A percentile compares a stretch with the other conserved stretches of the same genome.
Conservation (phyloP, 2,329 filamentous ascomycete genomes). For the Beauveria scarabaeidicola region DNA sequence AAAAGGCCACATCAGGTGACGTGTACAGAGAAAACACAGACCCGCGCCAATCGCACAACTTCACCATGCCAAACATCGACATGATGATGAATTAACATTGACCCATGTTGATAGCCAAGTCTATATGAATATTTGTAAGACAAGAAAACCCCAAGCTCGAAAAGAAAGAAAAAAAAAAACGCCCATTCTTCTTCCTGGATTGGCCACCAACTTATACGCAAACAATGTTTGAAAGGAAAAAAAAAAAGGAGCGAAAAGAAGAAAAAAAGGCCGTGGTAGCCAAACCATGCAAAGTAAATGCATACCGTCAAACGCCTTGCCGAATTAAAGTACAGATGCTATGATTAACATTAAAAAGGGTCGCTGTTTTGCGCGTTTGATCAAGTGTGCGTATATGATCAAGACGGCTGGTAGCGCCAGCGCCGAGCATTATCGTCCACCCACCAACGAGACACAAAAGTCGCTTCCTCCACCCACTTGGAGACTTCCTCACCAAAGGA, state of each 20-base stretch:
- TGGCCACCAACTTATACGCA: background rate
- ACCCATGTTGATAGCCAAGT: background rate
- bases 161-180: background rate
- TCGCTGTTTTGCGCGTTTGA: background rate
- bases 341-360: background rate
- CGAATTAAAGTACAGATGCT: constrained; percentile 5
- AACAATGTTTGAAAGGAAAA: background rate
- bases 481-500: constrained; percentile 20
- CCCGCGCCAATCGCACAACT: too few relatives aligned
- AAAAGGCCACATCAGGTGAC: constrained; percentile 22
- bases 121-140: background rate
- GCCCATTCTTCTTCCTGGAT: background rate
- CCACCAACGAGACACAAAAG: constrained; percentile 18
- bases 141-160: background rate
- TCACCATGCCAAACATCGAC: background rate
- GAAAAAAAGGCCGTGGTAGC: constrained; percentile 8
- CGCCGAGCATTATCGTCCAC: constrained; percentile 17
- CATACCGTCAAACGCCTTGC: background rate
- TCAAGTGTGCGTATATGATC: background rate
- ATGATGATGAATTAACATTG: background rate
- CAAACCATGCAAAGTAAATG: constrained; percentile 4
- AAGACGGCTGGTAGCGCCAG: constrained; percentile 14
- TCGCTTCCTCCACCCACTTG: constrained; percentile 21
- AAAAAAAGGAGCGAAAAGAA: constrained; percentile 11
- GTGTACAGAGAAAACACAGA: too few relatives aligned